Base-by-base conservation (phyloP, 2,329 filamentous ascomycete genomes). In the Botrytis tulipae region DNA sequence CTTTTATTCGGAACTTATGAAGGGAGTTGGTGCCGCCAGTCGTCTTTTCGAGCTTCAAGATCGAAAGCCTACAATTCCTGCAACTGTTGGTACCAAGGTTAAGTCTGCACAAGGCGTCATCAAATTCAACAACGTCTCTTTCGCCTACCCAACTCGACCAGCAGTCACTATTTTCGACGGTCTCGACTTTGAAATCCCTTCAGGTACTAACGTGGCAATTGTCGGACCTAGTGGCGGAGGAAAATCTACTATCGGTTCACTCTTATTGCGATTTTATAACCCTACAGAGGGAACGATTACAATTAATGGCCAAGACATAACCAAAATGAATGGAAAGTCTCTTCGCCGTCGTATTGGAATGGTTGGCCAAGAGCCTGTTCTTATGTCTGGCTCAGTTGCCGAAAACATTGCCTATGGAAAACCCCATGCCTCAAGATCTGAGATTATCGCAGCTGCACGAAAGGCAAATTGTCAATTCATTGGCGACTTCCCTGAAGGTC, bases 1-100 rank as follows among this genome's bases (percentile, higher is more conserved):
- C 73, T 99, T 99, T 84, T 99, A 98, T 83, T 97, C 95, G 0
- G 96, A 99, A 82, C 87, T 99, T 75, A 99, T 99, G 96, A 99
- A 99, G 83, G 97, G 97, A 60, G 95, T 97, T 6, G 96, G 97
- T 79, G 96, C 96, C 60, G 96, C 96, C n/a, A 97, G 92, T 80
- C 92, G 96, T 74, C 86, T 99, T 1, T 99, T 99, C 80, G 96
- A 99, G 81, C 88, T 99, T 9, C 95, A 98, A 81, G 96, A 99
- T 82, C 91, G 96, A 76, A 86, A 93, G 74, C 93, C 95, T 0
- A 92, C 90, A 3, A 97, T 98, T 75, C 91, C 91, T n/a, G 90
- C 95, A 32, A 99, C 97, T 0, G 90, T 92, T 70, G 96, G 96
- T 76, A 81, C 86, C 44, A 91, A 90, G 74, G 94, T 99, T 44